phyloP scores from a whole-genome alignment of 164 flowering plant species.

The Chimonanthus praecox region DNA sequence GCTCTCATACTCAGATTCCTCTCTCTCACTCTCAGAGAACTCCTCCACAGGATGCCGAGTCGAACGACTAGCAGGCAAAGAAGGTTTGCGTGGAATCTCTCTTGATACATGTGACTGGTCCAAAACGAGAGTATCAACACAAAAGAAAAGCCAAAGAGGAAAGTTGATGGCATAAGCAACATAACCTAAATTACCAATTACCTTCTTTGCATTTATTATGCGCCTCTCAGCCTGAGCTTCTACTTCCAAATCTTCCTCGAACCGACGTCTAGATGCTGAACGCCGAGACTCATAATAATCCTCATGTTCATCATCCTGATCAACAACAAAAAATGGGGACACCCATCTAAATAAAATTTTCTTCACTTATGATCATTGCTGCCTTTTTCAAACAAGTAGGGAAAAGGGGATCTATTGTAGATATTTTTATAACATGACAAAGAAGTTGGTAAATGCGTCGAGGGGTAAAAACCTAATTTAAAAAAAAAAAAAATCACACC shows the following conservation, averaged over 20 bases:
- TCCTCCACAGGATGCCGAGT: slow-evolving; percentile 54
- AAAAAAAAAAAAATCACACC: slow-evolving; percentile 33
- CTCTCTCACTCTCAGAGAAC: slow-evolving; percentile 81
- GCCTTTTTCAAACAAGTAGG: neutral
- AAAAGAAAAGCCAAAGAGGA: neutral
- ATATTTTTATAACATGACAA: neutral
- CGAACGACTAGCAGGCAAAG: slow-evolving; percentile 42
- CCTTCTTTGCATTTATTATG: slow-evolving; percentile 92
- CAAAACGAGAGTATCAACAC: neutral
- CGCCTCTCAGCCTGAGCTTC: slow-evolving; percentile 93
- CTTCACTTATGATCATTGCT: neutral
- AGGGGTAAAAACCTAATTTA: neutral
- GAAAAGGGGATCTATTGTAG: neutral
- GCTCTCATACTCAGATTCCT: slow-evolving; percentile 93
- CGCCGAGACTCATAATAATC: slow-evolving; percentile 68
- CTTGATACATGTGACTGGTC: slow-evolving; percentile 44
- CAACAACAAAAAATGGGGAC: slow-evolving; percentile 5
- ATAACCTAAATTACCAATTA: slow-evolving; percentile 6
- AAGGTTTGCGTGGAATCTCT: slow-evolving; percentile 58
- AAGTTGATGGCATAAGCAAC: neutral
- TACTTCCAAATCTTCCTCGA: slow-evolving; percentile 79
- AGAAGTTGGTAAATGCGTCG: neutral
- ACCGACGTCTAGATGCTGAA: slow-evolving; percentile 52
- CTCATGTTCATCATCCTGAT: slow-evolving; percentile 76
- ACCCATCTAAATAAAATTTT: neutral